phyloP scores from a whole-genome alignment of 2,329 filamentous ascomycete species.

The Fusarium verrucosum region DNA sequence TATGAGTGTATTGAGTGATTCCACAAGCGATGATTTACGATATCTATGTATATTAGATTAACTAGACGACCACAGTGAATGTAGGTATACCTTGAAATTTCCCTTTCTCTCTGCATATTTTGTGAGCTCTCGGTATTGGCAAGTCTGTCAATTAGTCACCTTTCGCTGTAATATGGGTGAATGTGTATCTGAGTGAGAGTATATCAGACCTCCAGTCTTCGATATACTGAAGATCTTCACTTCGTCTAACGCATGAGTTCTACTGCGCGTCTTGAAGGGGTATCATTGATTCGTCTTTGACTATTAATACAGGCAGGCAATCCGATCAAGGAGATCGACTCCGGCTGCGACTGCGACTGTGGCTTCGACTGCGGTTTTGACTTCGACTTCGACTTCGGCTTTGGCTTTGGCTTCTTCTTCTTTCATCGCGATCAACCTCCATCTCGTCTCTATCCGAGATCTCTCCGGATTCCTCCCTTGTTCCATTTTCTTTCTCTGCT shows the following conservation, averaged over 20 bases:
- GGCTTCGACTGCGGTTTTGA: constrained; percentile 25
- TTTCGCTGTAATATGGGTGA: neutral
- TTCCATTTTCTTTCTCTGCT: constrained; percentile 47
- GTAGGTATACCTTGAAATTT: neutral
- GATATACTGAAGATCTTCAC: neutral
- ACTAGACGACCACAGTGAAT: neutral
- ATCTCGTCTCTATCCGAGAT: constrained; percentile 49
- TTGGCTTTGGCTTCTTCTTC: constrained; percentile 32
- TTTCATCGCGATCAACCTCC: constrained; percentile 52
- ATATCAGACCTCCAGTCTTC: neutral
- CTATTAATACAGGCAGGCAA: neutral
- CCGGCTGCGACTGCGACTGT: too few relatives aligned
- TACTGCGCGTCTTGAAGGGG: neutral
- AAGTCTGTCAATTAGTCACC: neutral
- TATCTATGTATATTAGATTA: constrained; percentile 29
- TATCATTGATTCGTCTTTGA: neutral
- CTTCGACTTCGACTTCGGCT: constrained; percentile 35
- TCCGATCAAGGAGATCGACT: constrained; percentile 45
- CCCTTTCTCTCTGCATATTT: neutral
- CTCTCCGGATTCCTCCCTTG: constrained; percentile 55
- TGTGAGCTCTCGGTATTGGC: neutral
- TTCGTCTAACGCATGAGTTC: neutral
- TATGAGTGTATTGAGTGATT: constrained; percentile 15
- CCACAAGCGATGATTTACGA: constrained; percentile 22
- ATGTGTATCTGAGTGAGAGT: neutral